Percentiles rank a stretch among this genome's conserved stretches.
Evolutionary conservation across 257 asterid species (phyloP).

Genomic region (Jasminum sambac): DNA sequence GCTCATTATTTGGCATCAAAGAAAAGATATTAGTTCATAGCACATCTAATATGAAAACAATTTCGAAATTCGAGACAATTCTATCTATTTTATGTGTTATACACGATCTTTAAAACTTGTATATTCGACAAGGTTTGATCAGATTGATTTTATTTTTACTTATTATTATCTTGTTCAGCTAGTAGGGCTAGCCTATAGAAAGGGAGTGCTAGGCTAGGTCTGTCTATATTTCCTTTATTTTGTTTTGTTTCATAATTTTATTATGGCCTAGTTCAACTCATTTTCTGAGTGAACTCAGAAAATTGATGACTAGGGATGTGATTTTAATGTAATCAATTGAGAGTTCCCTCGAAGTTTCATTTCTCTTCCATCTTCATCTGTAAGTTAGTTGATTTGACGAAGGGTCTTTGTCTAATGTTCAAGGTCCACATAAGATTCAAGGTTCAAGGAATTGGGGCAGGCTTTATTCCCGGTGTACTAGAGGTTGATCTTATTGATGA

Average conservation of each 20-base stretch:
- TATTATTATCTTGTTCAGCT: neutral
- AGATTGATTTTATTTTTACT: neutral
- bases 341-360: too few relatives aligned
- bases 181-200: neutral
- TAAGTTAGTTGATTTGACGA: conserved; percentile 5
- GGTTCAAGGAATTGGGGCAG: conserved; percentile 66
- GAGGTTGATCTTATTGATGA: conserved; percentile 43
- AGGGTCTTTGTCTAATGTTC: conserved; percentile 11
- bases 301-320: neutral
- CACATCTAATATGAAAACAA: neutral
- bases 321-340: neutral
- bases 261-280: neutral
- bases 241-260: neutral
- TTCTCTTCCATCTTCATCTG: neutral
- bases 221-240: neutral
- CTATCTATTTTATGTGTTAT: neutral
- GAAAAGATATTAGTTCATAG: neutral
- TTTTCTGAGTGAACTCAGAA: neutral
- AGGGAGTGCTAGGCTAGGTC: neutral
- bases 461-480: conserved; percentile 53
- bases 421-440: conserved; percentile 59
- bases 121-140: neutral
- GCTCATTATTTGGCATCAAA: neutral
- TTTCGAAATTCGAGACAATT: neutral
- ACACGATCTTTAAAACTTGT: neutral